Conservation (phyloP, 1,284 basidiomycete genomes). For the Melampsora americana region DNA sequence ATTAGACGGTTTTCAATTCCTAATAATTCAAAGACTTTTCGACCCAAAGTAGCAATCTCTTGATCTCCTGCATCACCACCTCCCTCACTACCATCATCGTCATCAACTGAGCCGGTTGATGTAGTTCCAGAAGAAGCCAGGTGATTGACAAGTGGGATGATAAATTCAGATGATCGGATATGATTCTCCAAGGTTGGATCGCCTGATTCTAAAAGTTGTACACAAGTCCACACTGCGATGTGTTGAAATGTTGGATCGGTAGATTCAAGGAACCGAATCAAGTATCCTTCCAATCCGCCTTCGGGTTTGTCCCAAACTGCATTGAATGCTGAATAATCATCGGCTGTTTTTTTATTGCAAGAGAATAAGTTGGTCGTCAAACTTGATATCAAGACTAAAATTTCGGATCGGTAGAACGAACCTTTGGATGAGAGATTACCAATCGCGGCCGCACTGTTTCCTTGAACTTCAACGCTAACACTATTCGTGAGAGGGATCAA, state of each 20-base stretch:
- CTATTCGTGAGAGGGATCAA: conserved; percentile 95
- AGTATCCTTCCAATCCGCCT: conserved; percentile 91
- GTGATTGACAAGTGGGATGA: conserved; percentile 78
- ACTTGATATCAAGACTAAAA: neutral
- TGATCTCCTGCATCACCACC: conserved; percentile 66
- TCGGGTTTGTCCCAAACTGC: conserved; percentile 98
- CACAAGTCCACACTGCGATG: conserved; percentile 81
- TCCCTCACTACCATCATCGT: conserved; percentile 59
- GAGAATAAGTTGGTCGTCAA: neutral
- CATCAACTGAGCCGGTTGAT: conserved; percentile 73
- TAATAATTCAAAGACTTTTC: conserved; percentile 64
- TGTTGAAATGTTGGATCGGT: conserved; percentile 99
- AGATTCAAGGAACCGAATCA: conserved; percentile 89
- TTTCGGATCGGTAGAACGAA: conserved; percentile 51
- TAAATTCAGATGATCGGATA: conserved; percentile 74
- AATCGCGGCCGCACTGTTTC: conserved; percentile 94
- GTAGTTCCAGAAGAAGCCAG: conserved; percentile 71
- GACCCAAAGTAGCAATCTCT: conserved; percentile 79
- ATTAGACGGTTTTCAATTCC: conserved; percentile 13
- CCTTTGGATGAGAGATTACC: conserved; percentile 97
- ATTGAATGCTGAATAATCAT: conserved; percentile 96
- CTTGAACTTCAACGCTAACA: conserved; percentile 94
- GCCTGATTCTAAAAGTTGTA: conserved; percentile 49
- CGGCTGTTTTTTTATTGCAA: conserved; percentile 62
- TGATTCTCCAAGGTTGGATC: conserved; percentile 84